phyloP scores from a whole-genome alignment of 305 asterid genomes.

The Fraxinus angustifolia region DNA sequence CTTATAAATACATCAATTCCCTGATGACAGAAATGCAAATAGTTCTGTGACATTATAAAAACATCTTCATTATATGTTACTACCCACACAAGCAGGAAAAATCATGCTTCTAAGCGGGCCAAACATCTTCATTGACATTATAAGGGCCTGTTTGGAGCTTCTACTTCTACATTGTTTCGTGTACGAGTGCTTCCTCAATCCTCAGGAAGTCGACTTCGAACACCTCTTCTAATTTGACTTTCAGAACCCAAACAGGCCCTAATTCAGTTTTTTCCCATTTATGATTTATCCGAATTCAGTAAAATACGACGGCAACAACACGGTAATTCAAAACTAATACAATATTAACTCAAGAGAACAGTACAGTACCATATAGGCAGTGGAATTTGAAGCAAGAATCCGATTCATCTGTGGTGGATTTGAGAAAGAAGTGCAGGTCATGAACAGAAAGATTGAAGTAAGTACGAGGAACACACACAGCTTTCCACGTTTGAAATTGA shows the following conservation, averaged over 20 bases:
- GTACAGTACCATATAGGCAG: not conserved
- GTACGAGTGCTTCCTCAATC: not conserved
- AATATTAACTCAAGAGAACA: not conserved
- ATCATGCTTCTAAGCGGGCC: not conserved
- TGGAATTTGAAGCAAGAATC: constrained; percentile 2
- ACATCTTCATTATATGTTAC: not conserved
- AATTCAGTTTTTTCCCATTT: not conserved
- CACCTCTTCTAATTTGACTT: not conserved
- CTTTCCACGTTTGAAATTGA: not conserved
- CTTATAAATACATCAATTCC: not conserved
- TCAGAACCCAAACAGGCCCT: not conserved
- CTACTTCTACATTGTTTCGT: not conserved
- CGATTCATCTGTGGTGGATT: not conserved
- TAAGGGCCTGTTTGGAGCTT: not conserved
- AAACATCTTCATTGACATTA: not conserved
- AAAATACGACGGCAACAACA: not conserved
- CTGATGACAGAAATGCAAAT: not conserved
- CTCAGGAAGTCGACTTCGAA: not conserved
- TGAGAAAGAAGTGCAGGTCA: not conserved
- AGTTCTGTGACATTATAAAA: not conserved
- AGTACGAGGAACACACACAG: not conserved
- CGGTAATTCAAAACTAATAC: not conserved
- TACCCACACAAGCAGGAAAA: not conserved
- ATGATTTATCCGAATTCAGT: not conserved
- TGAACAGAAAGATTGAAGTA: not conserved